phyloP scores from a whole-genome alignment of 331 rosid species.

The Spiraea crenata region DNA sequence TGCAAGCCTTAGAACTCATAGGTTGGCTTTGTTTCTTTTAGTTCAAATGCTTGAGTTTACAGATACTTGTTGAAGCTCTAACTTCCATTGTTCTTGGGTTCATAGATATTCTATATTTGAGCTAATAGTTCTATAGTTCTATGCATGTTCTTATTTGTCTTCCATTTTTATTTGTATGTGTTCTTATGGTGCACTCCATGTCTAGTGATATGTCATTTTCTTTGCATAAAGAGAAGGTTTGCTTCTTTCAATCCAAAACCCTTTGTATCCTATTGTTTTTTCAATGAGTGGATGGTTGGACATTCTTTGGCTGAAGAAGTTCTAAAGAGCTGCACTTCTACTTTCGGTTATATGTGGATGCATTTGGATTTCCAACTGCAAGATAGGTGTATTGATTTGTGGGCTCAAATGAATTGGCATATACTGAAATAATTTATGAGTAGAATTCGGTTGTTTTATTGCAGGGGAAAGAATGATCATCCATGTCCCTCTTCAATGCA shows the following conservation, averaged over 20 bases:
- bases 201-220: not conserved
- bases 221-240: not conserved
- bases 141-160: not conserved
- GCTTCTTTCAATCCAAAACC: not conserved
- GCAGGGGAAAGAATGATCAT: no score
- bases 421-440: slow-evolving; percentile 22
- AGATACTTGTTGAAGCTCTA: no score
- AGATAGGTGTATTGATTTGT: slow-evolving; percentile 8
- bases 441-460: no score
- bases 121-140: not conserved
- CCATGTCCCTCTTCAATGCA: no score
- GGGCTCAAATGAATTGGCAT: slow-evolving; percentile 11
- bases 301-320: not conserved
- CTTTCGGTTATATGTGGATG: not conserved
- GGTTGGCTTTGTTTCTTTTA: no score
- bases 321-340: no score
- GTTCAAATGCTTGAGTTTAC: no score
- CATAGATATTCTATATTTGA: not conserved
- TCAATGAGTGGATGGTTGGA: not conserved
- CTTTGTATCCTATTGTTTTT: not conserved
- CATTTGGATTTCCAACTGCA: not conserved
- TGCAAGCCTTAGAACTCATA: no score
- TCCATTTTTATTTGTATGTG: not conserved
- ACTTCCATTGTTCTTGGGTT: not conserved
- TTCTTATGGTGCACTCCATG: not conserved